phyloP scores from a whole-genome alignment of 1,284 basidiomycete species.

The Kwoniella shivajii region DNA sequence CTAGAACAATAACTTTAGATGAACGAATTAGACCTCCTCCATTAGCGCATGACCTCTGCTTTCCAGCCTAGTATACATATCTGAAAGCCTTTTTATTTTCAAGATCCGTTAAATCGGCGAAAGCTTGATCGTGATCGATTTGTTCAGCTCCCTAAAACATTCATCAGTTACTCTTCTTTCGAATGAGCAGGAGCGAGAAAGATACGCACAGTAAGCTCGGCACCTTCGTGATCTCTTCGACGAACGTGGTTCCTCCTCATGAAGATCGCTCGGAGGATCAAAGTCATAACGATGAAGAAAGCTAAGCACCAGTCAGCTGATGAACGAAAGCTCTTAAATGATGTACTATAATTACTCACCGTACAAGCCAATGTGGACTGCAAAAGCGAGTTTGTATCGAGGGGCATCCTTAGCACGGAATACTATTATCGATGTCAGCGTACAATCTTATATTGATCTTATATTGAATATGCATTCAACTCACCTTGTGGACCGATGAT shows the following conservation, averaged over 20 bases:
- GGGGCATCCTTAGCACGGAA: conserved; percentile 26
- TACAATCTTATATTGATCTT: not conserved
- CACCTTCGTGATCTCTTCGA: conserved; percentile 11
- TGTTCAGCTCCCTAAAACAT: conserved; percentile 10
- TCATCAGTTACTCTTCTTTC: not conserved
- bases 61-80: conserved; percentile 22
- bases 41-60: not conserved
- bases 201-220: not conserved
- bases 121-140: conserved; percentile 24
- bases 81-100: conserved; percentile 28
- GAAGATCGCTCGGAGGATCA: conserved; percentile 26
- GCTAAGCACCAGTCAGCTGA: conserved; percentile 2
- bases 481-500: conserved; percentile 37
- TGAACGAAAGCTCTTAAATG: not conserved
- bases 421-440: conserved; percentile 1
- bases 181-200: not conserved
- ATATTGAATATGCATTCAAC: conserved; percentile 1
- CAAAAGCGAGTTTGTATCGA: conserved; percentile 30
- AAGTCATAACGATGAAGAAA: conserved; percentile 22
- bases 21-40: no score
- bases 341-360: conserved; percentile 14
- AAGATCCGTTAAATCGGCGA: conserved; percentile 28
- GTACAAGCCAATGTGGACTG: conserved; percentile 28
- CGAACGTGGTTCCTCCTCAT: conserved; percentile 25
- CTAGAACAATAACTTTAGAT: no score